These are phyloP conservation scores for Talaromyces sp. DNA, from an alignment of 2,329 filamentous ascomycete genomes.

Conservation along the genomic window DNA sequence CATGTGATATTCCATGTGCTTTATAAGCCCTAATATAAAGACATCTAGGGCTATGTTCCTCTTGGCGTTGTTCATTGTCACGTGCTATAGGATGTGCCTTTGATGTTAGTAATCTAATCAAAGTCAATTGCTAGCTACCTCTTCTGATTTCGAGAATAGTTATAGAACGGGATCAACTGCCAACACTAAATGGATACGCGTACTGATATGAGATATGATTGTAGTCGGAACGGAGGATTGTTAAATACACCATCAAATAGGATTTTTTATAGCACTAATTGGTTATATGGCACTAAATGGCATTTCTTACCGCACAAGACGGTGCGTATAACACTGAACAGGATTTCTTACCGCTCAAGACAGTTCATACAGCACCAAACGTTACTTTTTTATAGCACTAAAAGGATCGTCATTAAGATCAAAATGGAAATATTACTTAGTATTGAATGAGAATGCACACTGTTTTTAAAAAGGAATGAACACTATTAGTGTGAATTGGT, in stretches of 20 bases:
- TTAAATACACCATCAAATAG: not conserved
- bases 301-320: not conserved
- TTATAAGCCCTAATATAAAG: not conserved
- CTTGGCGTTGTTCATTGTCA: not conserved
- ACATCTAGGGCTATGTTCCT: not conserved
- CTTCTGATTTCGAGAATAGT: conserved; percentile 4
- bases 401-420: no score
- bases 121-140: conserved; percentile 1
- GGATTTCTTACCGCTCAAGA: no score
- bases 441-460: no score
- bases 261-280: no score
- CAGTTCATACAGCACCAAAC: no score
- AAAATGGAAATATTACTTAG: no score
- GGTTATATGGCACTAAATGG: not conserved
- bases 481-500: no score
- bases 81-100: not conserved
- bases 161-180: not conserved
- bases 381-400: no score
- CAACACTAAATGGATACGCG: not conserved
- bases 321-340: not conserved
- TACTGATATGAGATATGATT: conserved; percentile 1
- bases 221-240: not conserved
- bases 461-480: no score
- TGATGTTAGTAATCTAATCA: not conserved
- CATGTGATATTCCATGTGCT: not conserved